phyloP scores from a whole-genome alignment of 306 rosid species.

The Senna tora region DNA sequence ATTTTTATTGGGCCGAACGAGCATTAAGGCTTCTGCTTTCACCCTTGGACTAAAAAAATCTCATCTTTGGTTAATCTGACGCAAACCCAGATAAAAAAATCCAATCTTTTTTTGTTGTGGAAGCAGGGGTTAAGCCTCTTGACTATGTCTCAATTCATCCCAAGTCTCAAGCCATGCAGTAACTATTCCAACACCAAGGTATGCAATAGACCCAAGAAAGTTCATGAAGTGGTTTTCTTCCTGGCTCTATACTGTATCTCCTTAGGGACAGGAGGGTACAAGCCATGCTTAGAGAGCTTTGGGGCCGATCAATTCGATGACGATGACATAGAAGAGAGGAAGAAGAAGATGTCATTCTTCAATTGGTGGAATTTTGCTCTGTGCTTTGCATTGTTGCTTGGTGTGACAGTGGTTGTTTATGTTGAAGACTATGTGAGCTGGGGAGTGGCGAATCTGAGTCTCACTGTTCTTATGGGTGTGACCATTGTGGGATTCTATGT shows the following conservation, averaged over 20 bases:
- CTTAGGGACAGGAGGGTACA: slow-evolving; percentile 56
- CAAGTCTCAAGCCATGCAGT: slow-evolving; percentile 51
- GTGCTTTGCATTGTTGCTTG: slow-evolving; percentile 43
- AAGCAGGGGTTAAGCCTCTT: slow-evolving; percentile 51
- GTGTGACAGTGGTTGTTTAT: slow-evolving; percentile 48
- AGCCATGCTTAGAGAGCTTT: slow-evolving; percentile 56
- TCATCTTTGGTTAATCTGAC: background rate
- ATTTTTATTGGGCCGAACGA: too few relatives aligned
- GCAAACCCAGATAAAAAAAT: background rate
- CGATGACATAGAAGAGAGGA: slow-evolving; percentile 47
- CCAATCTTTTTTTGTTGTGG: background rate
- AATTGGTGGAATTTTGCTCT: slow-evolving; percentile 56
- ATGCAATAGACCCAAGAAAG: slow-evolving; percentile 45
- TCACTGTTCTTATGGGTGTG: slow-evolving; percentile 42
- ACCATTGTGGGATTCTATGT: slow-evolving; percentile 37
- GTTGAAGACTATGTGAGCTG: slow-evolving; percentile 49
- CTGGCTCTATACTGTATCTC: slow-evolving; percentile 52
- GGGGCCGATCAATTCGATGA: slow-evolving; percentile 68
- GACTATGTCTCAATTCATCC: slow-evolving; percentile 51
- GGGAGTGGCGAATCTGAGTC: slow-evolving; percentile 49
- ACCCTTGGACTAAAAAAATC: too few relatives aligned
- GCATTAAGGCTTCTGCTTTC: too few relatives aligned
- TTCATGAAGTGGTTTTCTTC: slow-evolving; percentile 57
- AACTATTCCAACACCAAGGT: background rate
- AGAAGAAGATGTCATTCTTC: slow-evolving; percentile 55